phyloP scores from a whole-genome alignment of 2,329 filamentous ascomycete genomes.

The Hypoxylon sp. region DNA sequence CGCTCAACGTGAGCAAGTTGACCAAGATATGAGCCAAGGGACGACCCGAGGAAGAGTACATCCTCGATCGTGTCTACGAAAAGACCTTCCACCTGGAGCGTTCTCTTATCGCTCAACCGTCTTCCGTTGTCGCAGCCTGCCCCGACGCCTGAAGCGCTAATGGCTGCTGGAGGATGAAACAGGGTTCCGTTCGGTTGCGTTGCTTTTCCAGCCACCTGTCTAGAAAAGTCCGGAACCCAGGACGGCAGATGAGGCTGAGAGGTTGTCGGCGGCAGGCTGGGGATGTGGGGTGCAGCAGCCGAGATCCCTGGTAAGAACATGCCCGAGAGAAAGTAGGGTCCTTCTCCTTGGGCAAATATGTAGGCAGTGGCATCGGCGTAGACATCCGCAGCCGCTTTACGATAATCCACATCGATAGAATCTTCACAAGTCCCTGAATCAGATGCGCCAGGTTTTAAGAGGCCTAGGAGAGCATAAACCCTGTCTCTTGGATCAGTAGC shows the following conservation, averaged over 20 bases:
- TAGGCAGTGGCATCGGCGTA: slow-evolving; percentile 20
- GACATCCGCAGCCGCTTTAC: slow-evolving; percentile 9
- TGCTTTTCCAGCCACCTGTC: slow-evolving; percentile 3
- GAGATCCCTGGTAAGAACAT: slow-evolving; percentile 10
- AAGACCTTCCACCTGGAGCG: slow-evolving; percentile 23
- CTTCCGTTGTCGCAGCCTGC: slow-evolving; percentile 15
- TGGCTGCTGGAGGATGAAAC: slow-evolving; percentile 20
- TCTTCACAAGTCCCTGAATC: not conserved
- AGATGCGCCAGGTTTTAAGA: slow-evolving; percentile 4
- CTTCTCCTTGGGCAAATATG: slow-evolving; percentile 21
- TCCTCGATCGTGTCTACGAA: slow-evolving; percentile 29
- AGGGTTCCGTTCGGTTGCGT: not conserved
- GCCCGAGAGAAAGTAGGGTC: slow-evolving; percentile 9
- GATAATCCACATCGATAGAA: slow-evolving; percentile 11
- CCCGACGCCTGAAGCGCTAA: slow-evolving; percentile 11
- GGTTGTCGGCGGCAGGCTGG: not conserved
- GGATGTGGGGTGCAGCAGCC: slow-evolving; percentile 12
- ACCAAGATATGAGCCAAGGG: not conserved
- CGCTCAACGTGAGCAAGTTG: slow-evolving; percentile 7
- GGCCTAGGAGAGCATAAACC: slow-evolving; percentile 22
- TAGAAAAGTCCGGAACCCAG: slow-evolving; percentile 26
- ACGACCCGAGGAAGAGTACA: slow-evolving; percentile 10
- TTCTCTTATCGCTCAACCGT: slow-evolving; percentile 6
- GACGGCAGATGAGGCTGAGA: slow-evolving; percentile 20
- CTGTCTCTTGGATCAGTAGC: slow-evolving; percentile 28